Evolutionary conservation across 768 basidiomycete genomes (phyloP).

Genomic region (Boletus coccyginus): DNA sequence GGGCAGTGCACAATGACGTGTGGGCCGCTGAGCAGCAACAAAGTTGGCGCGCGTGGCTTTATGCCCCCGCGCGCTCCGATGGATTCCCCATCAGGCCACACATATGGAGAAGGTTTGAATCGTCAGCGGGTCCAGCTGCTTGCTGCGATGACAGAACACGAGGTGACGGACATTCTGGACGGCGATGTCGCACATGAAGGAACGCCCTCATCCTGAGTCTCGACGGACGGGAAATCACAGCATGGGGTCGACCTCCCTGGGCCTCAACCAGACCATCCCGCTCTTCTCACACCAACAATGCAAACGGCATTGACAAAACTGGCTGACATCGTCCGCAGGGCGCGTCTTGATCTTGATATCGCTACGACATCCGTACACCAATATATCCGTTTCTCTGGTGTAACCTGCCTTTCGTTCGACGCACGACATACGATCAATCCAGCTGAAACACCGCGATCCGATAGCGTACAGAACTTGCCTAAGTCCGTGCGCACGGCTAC

Average conservation of each 20-base stretch:
- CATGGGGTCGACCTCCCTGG: conserved; percentile 43
- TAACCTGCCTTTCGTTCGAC: background rate
- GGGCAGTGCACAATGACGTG: no score
- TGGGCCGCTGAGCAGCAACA: no score
- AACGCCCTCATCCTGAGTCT: conserved; percentile 10
- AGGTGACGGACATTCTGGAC: conserved; percentile 63
- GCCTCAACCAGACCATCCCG: conserved; percentile 93
- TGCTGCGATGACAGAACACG: conserved; percentile 59
- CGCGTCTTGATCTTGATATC: no score
- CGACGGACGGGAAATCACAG: conserved; percentile 37
- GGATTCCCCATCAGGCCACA: no score
- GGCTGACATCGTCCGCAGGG: no score
- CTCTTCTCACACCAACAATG: conserved; percentile 85
- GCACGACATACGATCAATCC: background rate
- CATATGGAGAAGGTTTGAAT: no score
- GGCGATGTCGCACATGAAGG: conserved; percentile 27
- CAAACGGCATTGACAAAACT: conserved; percentile 76
- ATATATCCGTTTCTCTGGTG: background rate
- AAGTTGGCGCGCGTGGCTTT: no score
- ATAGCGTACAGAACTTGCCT: conserved; percentile 93
- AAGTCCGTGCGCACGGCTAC: conserved; percentile 89
- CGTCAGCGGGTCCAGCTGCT: conserved; percentile 87
- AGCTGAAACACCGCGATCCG: conserved; percentile 98
- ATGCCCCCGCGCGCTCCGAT: no score
- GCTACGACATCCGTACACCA: background rate